phyloP scores from a whole-genome alignment of 768 basidiomycete species.

The Dioszegia hungarica region DNA sequence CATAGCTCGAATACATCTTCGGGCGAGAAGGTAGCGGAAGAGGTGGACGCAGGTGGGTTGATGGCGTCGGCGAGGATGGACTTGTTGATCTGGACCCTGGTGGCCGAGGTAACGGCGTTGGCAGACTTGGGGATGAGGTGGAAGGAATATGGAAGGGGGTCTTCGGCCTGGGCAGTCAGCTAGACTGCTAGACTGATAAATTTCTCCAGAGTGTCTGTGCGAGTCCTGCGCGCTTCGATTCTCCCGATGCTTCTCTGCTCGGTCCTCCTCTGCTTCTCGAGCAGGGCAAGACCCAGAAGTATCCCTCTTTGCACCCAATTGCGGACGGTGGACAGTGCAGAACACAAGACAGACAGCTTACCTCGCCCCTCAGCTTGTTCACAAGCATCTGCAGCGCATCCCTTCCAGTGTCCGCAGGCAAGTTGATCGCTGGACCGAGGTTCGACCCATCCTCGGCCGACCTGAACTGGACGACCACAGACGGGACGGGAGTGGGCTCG shows the following conservation, averaged over 20 bases:
- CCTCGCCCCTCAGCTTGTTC: constrained; percentile 75
- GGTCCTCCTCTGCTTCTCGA: too few species aligned
- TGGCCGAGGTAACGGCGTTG: constrained; percentile 51
- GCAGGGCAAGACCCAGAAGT: too few species aligned
- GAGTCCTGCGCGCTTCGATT: too few species aligned
- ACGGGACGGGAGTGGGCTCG: constrained; percentile 53
- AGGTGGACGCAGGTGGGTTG: constrained; percentile 50
- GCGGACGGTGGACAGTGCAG: too few species aligned
- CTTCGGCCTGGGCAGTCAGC: constrained; percentile 59
- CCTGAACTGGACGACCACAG: constrained; percentile 86
- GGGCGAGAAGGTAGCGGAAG: constrained; percentile 33
- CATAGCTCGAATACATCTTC: constrained; percentile 84
- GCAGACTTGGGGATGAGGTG: constrained; percentile 56
- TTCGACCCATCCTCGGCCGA: constrained; percentile 76
- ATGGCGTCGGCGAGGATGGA: constrained; percentile 80
- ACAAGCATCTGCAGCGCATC: constrained; percentile 82
- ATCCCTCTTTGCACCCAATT: too few species aligned
- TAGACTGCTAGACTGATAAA: too few species aligned
- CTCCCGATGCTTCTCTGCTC: too few species aligned
- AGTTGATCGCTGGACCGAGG: constrained; percentile 79
- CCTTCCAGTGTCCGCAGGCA: constrained; percentile 79
- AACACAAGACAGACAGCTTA: too few species aligned
- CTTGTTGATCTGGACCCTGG: constrained; percentile 74
- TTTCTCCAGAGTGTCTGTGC: too few species aligned
- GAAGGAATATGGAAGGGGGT: constrained; percentile 88